A percentile compares a stretch with the other conserved stretches of the same genome.
Conservation (phyloP, 2,329 filamentous ascomycete species). For the Sclerotinia minor region DNA sequence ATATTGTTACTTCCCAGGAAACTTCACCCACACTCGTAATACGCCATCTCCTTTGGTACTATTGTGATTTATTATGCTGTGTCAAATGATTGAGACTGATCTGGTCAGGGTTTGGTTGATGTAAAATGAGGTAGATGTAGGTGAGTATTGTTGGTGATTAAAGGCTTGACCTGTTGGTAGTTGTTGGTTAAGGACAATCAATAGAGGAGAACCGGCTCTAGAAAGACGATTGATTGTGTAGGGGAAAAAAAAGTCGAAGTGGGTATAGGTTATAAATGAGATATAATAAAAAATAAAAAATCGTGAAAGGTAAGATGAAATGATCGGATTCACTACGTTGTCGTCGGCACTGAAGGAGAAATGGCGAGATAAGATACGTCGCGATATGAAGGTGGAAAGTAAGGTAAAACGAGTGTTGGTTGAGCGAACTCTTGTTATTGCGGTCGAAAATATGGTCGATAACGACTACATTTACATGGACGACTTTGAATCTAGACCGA, state of each 20-base stretch:
- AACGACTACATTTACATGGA: conserved; percentile 20
- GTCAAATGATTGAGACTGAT: conserved; percentile 3
- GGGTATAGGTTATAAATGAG: neutral
- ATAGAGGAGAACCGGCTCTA: conserved; percentile 16
- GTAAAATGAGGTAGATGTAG: neutral
- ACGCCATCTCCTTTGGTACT: conserved; percentile 6
- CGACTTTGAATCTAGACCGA: conserved; percentile 16
- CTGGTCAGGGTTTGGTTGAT: neutral
- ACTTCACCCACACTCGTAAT: conserved; percentile 25
- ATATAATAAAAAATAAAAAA: neutral
- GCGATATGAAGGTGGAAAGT: conserved; percentile 5
- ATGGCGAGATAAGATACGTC: neutral
- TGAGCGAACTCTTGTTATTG: conserved; percentile 33
- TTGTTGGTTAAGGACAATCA: conserved; percentile 3
- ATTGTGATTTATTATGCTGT: conserved; percentile 25
- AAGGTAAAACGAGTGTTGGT: conserved; percentile 32
- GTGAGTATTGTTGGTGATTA: neutral
- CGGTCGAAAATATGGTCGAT: neutral
- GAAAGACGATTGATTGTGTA: neutral
- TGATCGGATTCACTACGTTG: conserved; percentile 1
- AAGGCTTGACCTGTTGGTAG: conserved; percentile 9
- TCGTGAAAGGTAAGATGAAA: neutral
- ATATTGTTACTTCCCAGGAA: conserved; percentile 21
- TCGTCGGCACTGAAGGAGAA: neutral
- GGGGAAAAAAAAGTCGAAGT: neutral